Percentiles rank a stretch among this genome's conserved stretches.
phyloP scores from a whole-genome alignment of 192 early-diverging fungal genomes.

The Allomyces macrogynus region DNA sequence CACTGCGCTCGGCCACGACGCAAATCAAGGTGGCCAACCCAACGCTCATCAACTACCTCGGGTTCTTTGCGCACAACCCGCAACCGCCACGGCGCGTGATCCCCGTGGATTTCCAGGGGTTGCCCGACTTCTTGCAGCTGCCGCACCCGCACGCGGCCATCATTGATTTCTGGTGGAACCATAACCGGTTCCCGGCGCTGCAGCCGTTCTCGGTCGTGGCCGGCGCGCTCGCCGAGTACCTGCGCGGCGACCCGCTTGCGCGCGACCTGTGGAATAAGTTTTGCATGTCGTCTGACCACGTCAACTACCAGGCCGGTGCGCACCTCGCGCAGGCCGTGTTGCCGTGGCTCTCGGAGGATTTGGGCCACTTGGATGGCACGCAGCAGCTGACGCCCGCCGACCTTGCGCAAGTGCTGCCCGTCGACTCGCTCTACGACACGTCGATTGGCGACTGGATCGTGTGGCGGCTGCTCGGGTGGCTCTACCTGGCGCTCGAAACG shows the following conservation, averaged over 20 bases:
- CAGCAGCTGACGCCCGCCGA: neutral
- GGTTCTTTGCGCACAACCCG: neutral
- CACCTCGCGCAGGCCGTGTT: no score
- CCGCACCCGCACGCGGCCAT: neutral
- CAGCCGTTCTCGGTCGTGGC: neutral
- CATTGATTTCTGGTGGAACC: neutral
- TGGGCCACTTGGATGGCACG: neutral
- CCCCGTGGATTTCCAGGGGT: neutral
- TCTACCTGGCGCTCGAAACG: neutral
- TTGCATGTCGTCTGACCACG: neutral
- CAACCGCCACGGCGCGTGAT: neutral
- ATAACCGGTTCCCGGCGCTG: neutral
- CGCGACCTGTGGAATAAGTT: neutral
- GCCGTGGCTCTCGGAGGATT: neutral
- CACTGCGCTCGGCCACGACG: neutral
- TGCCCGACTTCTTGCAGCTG: neutral
- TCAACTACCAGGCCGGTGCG: no score
- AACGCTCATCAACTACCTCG: neutral
- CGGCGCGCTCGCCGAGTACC: neutral
- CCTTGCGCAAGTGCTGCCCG: neutral
- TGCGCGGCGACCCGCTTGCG: neutral
- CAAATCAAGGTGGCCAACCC: neutral
- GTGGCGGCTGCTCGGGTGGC: neutral
- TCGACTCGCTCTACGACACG: neutral
- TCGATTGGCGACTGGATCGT: conserved; percentile 1